Evolutionary conservation across 306 rosid species (phyloP).

Genomic region (Vachellia collinsii): DNA sequence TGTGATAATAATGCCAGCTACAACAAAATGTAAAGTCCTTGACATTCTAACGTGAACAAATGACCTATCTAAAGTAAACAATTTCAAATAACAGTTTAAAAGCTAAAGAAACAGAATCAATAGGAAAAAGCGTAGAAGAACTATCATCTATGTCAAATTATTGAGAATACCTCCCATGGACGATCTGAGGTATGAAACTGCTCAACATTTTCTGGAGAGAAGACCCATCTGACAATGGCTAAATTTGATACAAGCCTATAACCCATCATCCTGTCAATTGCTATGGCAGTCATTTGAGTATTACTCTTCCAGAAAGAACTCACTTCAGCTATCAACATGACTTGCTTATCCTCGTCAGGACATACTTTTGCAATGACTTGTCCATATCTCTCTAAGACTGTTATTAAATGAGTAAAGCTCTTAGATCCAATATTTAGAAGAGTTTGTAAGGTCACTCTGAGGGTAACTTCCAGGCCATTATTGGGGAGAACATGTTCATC

Average conservation of each 20-base stretch:
- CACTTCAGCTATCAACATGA: slow-evolving; percentile 85
- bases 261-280: slow-evolving; percentile 99
- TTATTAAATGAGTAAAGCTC: slow-evolving; percentile 96
- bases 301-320: slow-evolving; percentile 86
- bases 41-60: slow-evolving; percentile 8
- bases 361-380: slow-evolving; percentile 84
- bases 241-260: slow-evolving; percentile 91
- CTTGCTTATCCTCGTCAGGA: slow-evolving; percentile 85
- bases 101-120: neutral
- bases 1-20: slow-evolving; percentile 12
- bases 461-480: slow-evolving; percentile 80
- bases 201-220: slow-evolving; percentile 78
- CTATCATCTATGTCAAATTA: slow-evolving; percentile 14
- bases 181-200: slow-evolving; percentile 89
- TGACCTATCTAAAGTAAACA: slow-evolving; percentile 18
- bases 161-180: slow-evolving; percentile 88
- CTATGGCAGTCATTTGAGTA: slow-evolving; percentile 93
- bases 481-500: slow-evolving; percentile 75
- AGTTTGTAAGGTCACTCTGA: slow-evolving; percentile 82
- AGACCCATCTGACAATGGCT: slow-evolving; percentile 96
- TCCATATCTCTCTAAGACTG: slow-evolving; percentile 94
- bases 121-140: slow-evolving; percentile 13
- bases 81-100: slow-evolving; percentile 23
- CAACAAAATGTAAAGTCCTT: neutral
- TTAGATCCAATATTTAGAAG: slow-evolving; percentile 94